phyloP scores from a whole-genome alignment of 176 grass and related monocot genomes.

The Aegilops bicornis region DNA sequence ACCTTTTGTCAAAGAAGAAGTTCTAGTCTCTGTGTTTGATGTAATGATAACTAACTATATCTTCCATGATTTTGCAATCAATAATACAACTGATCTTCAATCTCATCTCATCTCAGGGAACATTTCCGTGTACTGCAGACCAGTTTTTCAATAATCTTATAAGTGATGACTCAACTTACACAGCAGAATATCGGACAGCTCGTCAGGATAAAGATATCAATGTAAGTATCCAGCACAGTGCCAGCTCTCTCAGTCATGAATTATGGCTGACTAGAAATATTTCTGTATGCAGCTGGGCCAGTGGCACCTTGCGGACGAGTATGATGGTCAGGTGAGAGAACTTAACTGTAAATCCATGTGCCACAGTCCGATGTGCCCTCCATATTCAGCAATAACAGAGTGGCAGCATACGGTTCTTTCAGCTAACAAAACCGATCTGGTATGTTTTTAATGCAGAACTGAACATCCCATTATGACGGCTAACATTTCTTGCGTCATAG shows the following conservation, averaged over 20 bases:
- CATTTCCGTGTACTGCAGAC: conserved; percentile 86
- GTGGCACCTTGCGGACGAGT: conserved; percentile 90
- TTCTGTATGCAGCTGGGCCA: conserved; percentile 69
- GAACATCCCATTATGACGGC: background rate
- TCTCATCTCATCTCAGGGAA: conserved; percentile 59
- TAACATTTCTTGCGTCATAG: background rate
- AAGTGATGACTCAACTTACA: conserved; percentile 77
- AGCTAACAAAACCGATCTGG: conserved; percentile 74
- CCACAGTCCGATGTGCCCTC: conserved; percentile 95
- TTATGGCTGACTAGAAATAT: background rate
- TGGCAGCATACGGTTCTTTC: conserved; percentile 86
- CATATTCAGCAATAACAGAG: conserved; percentile 94
- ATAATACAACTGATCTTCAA: background rate
- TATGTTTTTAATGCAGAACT: conserved; percentile 39
- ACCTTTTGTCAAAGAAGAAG: conserved; percentile 94
- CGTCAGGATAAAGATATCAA: conserved; percentile 89
- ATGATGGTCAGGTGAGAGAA: conserved; percentile 96
- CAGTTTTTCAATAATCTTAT: conserved; percentile 70
- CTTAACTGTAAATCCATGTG: conserved; percentile 93
- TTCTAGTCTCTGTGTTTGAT: conserved; percentile 77
- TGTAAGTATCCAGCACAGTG: conserved; percentile 48
- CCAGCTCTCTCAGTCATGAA: background rate
- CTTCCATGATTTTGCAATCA: conserved; percentile 20
- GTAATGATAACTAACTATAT: conserved; percentile 41
- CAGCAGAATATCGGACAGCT: conserved; percentile 68